Evolutionary conservation across 2,329 filamentous ascomycete genomes (phyloP), one percentile per base, ranked within the genome.

Genomic region (Beauveria sp.): DNA sequence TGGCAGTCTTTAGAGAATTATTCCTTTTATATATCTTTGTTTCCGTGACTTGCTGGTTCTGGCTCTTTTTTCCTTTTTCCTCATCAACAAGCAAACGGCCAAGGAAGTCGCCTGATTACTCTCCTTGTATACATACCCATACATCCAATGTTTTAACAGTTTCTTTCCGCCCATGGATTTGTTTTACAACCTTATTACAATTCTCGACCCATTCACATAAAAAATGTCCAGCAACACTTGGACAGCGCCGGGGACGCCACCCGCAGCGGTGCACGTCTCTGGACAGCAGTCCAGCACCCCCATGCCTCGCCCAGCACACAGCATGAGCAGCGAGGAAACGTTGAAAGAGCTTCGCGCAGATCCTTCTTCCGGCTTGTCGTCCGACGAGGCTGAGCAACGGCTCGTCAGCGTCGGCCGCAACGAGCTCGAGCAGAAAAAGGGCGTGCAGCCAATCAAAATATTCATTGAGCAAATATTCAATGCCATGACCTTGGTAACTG

Each of bases 321-420:
- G 55, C 26, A 46, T 63, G 50, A 42, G 26, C 49, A 60, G 55
- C 50, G 56, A 60, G 12, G 45, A 60, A 10, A 34, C 16, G 9
- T 31, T 63, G 42, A 51, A 77, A 20, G 81, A 88, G 69, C 77
- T 87, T 22, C 70, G 76, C 12, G 79, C 81, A 59, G 76, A 83
- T 67, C 67, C 77, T 7, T 76, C 83, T 4, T 77, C 82, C 67
- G 85, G 86, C 48, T 75, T 88, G 34, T 78, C 76, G 1, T 68
- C 76, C 3, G 69, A 70, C 1, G 83, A 87, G 58, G 85, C 82
- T 7, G 75, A 77, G 53, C 66, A 74, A 38, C 77, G 84, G 20
- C 70, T 85, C 8, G 74, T 78, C 34, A 72, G 81, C 62, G 82
- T 80, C 74, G 85, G 86, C n/a, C 71, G 75, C 24, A 88, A 88